phyloP scores from a whole-genome alignment of 225 moss, liverwort and hornwort genomes.

The Polytrichum commune region DNA sequence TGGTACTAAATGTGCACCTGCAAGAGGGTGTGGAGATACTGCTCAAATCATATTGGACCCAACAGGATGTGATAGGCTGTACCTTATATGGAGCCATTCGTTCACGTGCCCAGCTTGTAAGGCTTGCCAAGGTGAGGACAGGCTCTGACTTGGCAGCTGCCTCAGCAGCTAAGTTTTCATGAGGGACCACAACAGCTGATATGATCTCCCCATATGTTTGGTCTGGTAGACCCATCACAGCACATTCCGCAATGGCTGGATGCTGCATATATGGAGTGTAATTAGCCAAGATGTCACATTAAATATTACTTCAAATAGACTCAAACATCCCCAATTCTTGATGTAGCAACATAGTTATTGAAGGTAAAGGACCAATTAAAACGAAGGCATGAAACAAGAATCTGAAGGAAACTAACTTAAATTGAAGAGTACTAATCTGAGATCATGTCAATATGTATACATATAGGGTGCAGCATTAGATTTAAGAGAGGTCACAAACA shows the following conservation, averaged over 20 bases:
- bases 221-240: conserved; percentile 62
- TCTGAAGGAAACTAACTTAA: no score
- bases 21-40: neutral
- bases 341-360: no score
- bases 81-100: conserved; percentile 73
- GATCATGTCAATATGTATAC: no score
- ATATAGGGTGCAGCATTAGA: no score
- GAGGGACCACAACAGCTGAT: conserved; percentile 51
- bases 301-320: conserved; percentile 4
- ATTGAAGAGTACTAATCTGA: no score
- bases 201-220: conserved; percentile 53
- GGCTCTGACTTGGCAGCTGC: conserved; percentile 44
- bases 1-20: neutral
- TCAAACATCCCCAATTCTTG: neutral
- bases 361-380: no score
- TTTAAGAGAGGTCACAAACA: neutral
- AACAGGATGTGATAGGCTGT: conserved; percentile 4
- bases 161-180: conserved; percentile 38
- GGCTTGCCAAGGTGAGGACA: conserved; percentile 39
- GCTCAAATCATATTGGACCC: no score
- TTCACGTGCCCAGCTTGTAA: conserved; percentile 49
- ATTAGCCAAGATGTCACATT: neutral
- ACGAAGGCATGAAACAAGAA: no score
- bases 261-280: conserved; percentile 28
- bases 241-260: conserved; percentile 63